Evolutionary conservation across 805 yeast species (phyloP), one percentile per base, ranked within the genome.

Genomic region (Saccharomycopsis amapae): DNA sequence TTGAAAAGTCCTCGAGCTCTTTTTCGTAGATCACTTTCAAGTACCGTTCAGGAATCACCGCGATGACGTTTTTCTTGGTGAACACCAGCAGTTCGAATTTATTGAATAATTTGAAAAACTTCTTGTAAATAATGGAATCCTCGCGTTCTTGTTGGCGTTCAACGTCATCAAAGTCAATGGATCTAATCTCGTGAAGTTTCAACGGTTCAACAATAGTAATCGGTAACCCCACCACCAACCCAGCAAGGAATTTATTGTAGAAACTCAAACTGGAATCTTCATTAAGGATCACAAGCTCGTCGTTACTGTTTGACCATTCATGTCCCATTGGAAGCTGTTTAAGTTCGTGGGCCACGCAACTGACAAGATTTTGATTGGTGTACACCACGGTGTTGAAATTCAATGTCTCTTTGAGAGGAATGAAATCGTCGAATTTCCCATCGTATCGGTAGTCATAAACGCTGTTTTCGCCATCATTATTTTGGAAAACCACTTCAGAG

Each of bases 371-470:
- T 30, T 45, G 50, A 22, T 41, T 42, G 7, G 52, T 41, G 41
- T 44, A 51, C 5, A 10, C 24, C n/a, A 34, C 39, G 17, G 54
- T 51, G 24, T 45, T 51, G 42, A 33, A 51, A 38, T 46, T 51
- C 13, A 42, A n/a, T 7, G 54, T 51, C 24, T 51, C 54, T 13
- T 25, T 39, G 15, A 51, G 31, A 2, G 46, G 50, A 18, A 41
- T 44, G n/a, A 41, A 36, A n/a, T 42, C 40, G 32, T 50, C 50
- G 38, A 35, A 46, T 13, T 37, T 30, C 18, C 40, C 26, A n/a
- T 35, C 30, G 28, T 40, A 32, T n/a, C n/a, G 28, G 18, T 45
- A 36, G 17, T 30, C 31, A 35, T 49, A 49, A 4, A 28, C 38
- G 23, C 3, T 33, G 17, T 41, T 39, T 26, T 40, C 18, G 23